phyloP scores from a whole-genome alignment of 106 monocot genomes.

The Triglochin maritima region DNA sequence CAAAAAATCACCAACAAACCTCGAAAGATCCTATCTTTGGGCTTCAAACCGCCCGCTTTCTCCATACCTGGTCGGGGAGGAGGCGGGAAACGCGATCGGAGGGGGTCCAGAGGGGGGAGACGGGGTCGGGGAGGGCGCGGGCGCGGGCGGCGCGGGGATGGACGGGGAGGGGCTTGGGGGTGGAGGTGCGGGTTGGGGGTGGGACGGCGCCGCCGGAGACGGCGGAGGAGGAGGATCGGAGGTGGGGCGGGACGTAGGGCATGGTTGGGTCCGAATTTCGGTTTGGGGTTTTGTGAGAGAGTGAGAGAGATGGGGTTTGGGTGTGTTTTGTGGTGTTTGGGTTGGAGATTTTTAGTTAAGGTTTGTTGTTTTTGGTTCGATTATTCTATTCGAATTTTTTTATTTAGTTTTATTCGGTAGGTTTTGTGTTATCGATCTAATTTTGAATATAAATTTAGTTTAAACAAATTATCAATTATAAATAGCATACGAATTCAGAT shows the following conservation, averaged over 20 bases:
- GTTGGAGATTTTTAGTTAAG: no score
- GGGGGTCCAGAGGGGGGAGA: conserved; percentile 32
- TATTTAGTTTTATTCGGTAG: no score
- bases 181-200: neutral
- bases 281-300: no score
- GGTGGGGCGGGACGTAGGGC: conserved; percentile 41
- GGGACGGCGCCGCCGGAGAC: neutral
- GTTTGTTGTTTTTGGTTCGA: no score
- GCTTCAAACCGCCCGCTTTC: neutral
- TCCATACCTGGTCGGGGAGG: conserved; percentile 26
- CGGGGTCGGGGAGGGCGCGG: conserved; percentile 15
- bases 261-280: neutral
- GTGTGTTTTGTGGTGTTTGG: no score
- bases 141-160: neutral
- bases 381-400: no score
- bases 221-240: conserved; percentile 9
- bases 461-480: no score
- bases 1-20: neutral
- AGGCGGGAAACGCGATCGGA: conserved; percentile 34
- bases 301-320: no score
- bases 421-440: no score
- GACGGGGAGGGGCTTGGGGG: conserved; percentile 1
- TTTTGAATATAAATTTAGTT: no score
- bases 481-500: no score
- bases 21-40: neutral